Evolutionary conservation across 2,329 filamentous ascomycete genomes (phyloP).

Genomic region (Bipolaris bicolor): DNA sequence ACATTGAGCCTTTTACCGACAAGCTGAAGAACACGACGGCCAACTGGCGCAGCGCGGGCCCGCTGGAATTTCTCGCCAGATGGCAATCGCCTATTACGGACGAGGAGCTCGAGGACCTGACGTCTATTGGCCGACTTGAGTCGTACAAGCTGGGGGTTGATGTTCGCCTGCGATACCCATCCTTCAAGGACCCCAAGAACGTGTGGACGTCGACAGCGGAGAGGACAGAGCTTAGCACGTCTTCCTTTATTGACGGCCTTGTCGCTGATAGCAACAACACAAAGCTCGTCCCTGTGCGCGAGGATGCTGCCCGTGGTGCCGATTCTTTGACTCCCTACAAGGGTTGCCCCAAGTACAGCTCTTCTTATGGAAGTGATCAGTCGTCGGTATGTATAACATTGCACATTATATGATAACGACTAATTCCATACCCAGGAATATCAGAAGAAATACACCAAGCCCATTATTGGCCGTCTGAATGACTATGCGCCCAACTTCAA

Average conservation of each 20-base stretch:
- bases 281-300: conserved; percentile 61
- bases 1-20: conserved; percentile 58
- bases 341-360: conserved; percentile 67
- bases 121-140: conserved; percentile 65
- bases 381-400: conserved; percentile 41
- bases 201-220: conserved; percentile 70
- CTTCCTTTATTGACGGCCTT: conserved; percentile 64
- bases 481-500: conserved; percentile 63
- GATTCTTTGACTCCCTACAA: conserved; percentile 69
- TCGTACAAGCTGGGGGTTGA: conserved; percentile 65
- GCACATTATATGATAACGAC: neutral
- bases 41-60: conserved; percentile 63
- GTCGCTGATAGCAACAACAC: conserved; percentile 61
- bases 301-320: conserved; percentile 64
- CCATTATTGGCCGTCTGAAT: conserved; percentile 65
- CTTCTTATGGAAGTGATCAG: conserved; percentile 63
- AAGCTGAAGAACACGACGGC: conserved; percentile 66
- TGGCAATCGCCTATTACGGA: conserved; percentile 65
- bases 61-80: conserved; percentile 61
- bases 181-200: conserved; percentile 59
- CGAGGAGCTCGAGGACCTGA: conserved; percentile 65
- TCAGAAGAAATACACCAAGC: conserved; percentile 63
- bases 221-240: conserved; percentile 64
- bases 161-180: conserved; percentile 64
- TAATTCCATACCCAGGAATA: conserved; percentile 37